A percentile compares a stretch with the other conserved stretches of the same genome.
Evolutionary conservation across 2,329 filamentous ascomycete genomes (phyloP).

Genomic region (Talaromyces sp.): DNA sequence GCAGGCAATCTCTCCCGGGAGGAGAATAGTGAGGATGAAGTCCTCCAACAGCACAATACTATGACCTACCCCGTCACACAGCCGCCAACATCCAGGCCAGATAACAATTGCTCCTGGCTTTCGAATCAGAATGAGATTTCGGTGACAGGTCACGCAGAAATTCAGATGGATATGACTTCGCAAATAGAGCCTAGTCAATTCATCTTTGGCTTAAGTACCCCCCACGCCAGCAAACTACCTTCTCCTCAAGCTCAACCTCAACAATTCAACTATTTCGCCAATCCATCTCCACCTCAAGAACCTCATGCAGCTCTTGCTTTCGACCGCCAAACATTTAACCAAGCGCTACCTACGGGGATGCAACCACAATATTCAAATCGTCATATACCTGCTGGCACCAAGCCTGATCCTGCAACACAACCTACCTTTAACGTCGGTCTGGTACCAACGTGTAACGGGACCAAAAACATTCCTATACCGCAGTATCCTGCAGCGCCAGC

Average conservation of each 20-base stretch:
- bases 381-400: background rate
- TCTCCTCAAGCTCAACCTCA: background rate
- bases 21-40: constrained; percentile 4
- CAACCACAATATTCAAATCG: background rate
- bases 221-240: background rate
- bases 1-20: background rate
- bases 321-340: background rate
- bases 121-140: constrained; percentile 3
- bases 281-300: constrained; percentile 1
- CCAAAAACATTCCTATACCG: background rate
- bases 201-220: background rate
- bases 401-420: background rate
- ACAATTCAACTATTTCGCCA: constrained; percentile 4
- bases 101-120: constrained; percentile 1
- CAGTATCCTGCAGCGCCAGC: background rate
- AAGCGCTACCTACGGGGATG: background rate
- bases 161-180: constrained; percentile 5
- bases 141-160: constrained; percentile 1
- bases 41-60: background rate
- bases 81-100: background rate
- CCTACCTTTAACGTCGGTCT: background rate
- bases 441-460: background rate
- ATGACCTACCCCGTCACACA: background rate
- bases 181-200: constrained; percentile 4
- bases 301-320: background rate